phyloP scores from a whole-genome alignment of 75 land plant species.

The Sequoia sempervirens region DNA sequence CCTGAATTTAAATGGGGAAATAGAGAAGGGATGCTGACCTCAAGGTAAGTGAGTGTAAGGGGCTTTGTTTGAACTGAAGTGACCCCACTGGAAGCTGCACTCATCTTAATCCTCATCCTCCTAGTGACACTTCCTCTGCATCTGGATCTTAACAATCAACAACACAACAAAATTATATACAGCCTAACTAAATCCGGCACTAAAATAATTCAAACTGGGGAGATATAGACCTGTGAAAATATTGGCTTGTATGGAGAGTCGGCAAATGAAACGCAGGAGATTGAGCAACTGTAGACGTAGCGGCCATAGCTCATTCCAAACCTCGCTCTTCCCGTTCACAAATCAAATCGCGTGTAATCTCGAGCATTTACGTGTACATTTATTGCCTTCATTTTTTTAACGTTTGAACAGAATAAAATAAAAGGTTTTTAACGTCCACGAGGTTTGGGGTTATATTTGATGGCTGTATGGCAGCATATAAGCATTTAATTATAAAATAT shows the following conservation, averaged over 20 bases:
- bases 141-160: background rate
- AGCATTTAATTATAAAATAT: no score
- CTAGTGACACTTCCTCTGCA: background rate
- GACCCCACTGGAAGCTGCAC: background rate
- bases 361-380: no score
- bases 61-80: background rate
- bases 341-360: no score
- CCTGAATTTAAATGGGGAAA: background rate
- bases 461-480: no score
- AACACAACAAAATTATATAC: background rate
- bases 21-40: background rate
- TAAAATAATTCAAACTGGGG: background rate
- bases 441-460: no score
- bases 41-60: constrained; percentile 7
- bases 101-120: background rate
- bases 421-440: no score
- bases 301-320: background rate
- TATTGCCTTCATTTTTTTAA: no score
- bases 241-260: background rate
- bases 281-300: background rate
- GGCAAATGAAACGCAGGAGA: background rate
- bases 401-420: no score
- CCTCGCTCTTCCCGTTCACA: no score
- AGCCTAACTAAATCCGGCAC: background rate
- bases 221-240: background rate